Evolutionary conservation across 2,329 filamentous ascomycete species (phyloP).

Genomic region (Claviceps monticola): DNA sequence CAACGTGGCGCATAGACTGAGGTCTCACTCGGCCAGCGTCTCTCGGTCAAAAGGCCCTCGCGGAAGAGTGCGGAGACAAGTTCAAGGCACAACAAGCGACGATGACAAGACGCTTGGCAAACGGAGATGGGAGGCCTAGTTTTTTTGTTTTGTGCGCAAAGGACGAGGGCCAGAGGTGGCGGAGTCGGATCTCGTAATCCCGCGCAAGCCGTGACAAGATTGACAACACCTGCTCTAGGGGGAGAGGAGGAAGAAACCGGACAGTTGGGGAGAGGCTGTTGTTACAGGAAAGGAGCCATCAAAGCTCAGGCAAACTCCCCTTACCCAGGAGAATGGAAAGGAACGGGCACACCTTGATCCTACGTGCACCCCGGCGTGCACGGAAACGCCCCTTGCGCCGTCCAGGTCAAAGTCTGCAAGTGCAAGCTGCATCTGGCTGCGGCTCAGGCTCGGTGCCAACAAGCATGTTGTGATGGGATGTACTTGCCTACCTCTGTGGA

Average conservation of each 20-base stretch:
- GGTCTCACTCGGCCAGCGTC: slow-evolving; percentile 1
- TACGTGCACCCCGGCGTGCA: slow-evolving; percentile 16
- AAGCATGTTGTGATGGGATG: too few species aligned
- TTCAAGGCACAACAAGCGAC: background rate
- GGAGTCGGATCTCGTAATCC: slow-evolving; percentile 10
- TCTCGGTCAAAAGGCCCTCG: slow-evolving; percentile 1
- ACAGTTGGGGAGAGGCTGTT: slow-evolving; percentile 25
- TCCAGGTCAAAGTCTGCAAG: slow-evolving; percentile 7
- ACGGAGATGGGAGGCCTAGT: background rate
- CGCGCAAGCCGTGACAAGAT: slow-evolving; percentile 18
- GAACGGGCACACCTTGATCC: slow-evolving; percentile 18
- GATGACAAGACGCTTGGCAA: slow-evolving; percentile 2
- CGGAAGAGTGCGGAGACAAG: background rate
- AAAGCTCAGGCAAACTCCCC: slow-evolving; percentile 26
- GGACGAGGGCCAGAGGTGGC: background rate
- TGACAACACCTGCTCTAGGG: slow-evolving; percentile 16
- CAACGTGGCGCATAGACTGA: slow-evolving; percentile 5
- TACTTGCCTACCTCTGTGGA: too few species aligned
- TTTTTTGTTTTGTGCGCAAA: background rate
- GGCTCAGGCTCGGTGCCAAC: background rate
- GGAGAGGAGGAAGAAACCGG: slow-evolving; percentile 20
- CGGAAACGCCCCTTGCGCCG: slow-evolving; percentile 13
- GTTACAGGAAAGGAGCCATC: slow-evolving; percentile 26
- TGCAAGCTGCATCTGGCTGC: slow-evolving; percentile 3
- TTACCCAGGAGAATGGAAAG: slow-evolving; percentile 27